Percentiles rank a stretch among this genome's conserved stretches.
Conservation (phyloP, 129 eudicot species). For the Flaveria sonorensis region DNA sequence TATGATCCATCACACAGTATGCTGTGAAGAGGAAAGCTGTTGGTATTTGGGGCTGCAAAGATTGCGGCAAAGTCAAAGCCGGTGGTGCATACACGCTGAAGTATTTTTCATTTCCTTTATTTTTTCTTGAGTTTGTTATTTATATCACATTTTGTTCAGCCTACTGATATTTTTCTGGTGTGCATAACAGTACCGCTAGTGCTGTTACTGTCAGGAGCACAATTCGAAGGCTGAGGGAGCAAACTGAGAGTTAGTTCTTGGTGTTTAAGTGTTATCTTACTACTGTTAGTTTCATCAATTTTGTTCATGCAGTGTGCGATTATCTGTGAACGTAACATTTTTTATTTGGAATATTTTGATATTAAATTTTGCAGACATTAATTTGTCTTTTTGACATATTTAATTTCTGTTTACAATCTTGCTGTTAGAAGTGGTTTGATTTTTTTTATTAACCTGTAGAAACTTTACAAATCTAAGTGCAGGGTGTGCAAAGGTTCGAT, state of each 20-base stretch:
- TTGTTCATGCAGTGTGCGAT: conserved; percentile 13
- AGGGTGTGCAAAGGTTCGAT: too few species aligned
- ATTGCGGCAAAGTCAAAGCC: conserved; percentile 95
- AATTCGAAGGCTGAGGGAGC: conserved; percentile 91
- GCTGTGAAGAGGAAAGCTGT: conserved; percentile 97
- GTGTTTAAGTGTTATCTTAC: background rate
- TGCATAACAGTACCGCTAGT: conserved; percentile 74
- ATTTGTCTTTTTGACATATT: background rate
- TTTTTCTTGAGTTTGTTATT: background rate
- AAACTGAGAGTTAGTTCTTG: conserved; percentile 65
- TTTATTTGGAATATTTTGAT: conserved; percentile 25
- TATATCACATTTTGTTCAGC: too few species aligned
- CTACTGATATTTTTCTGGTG: background rate
- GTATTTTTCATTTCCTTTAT: conserved; percentile 30
- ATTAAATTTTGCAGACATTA: conserved; percentile 4
- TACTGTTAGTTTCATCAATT: conserved; percentile 7
- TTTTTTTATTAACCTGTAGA: background rate
- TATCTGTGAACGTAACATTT: background rate
- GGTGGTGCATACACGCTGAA: conserved; percentile 97
- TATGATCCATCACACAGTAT: conserved; percentile 47
- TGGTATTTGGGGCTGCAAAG: conserved; percentile 98
- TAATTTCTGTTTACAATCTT: background rate
- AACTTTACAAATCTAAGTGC: background rate
- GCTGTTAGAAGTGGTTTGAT: background rate
- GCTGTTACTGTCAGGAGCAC: conserved; percentile 97